A percentile compares a stretch with the other conserved stretches of the same genome.
Evolutionary conservation across 352 stramenopile genomes (phyloP).

Genomic region (Phytophthora kernoviae): DNA sequence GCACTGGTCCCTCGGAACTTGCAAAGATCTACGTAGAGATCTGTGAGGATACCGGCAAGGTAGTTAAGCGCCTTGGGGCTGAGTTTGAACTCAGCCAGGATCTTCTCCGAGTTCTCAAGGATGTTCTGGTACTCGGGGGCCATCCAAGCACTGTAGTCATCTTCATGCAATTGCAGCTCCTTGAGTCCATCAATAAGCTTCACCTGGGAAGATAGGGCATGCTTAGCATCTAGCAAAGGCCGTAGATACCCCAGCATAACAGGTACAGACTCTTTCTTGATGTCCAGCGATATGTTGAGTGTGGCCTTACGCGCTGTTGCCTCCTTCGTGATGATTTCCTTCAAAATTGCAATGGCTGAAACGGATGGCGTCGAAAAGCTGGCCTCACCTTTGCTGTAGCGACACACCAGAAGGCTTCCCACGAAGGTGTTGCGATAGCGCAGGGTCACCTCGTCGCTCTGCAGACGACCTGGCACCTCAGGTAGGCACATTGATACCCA

Average conservation of each 20-base stretch:
- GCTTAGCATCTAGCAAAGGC: slow-evolving; percentile 69
- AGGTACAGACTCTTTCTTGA: slow-evolving; percentile 79
- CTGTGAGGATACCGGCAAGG: slow-evolving; percentile 77
- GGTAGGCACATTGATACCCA: slow-evolving; percentile 83
- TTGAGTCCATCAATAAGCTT: slow-evolving; percentile 88
- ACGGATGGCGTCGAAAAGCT: slow-evolving; percentile 79
- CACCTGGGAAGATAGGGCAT: slow-evolving; percentile 73
- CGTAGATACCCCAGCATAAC: slow-evolving; percentile 72
- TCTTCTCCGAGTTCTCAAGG: slow-evolving; percentile 63
- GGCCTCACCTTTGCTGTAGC: slow-evolving; percentile 75
- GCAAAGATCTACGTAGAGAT: slow-evolving; percentile 86
- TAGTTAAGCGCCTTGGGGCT: slow-evolving; percentile 79
- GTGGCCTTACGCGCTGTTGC: slow-evolving; percentile 78
- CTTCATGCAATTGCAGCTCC: slow-evolving; percentile 82
- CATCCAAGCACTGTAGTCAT: slow-evolving; percentile 76
- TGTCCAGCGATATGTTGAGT: slow-evolving; percentile 80
- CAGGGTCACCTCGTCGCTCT: slow-evolving; percentile 72
- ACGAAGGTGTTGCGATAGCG: slow-evolving; percentile 84
- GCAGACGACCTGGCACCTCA: slow-evolving; percentile 72
- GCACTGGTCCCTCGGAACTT: slow-evolving; percentile 84
- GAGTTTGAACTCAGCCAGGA: slow-evolving; percentile 74
- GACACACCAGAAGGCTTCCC: slow-evolving; percentile 71
- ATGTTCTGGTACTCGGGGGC: slow-evolving; percentile 83
- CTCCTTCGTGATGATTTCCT: slow-evolving; percentile 87
- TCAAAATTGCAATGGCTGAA: slow-evolving; percentile 85